These are phyloP conservation scores for Xenosphaeropsis pyriputrescens DNA, from an alignment of 2,329 filamentous ascomycete genomes.

Conservation along the genomic window DNA sequence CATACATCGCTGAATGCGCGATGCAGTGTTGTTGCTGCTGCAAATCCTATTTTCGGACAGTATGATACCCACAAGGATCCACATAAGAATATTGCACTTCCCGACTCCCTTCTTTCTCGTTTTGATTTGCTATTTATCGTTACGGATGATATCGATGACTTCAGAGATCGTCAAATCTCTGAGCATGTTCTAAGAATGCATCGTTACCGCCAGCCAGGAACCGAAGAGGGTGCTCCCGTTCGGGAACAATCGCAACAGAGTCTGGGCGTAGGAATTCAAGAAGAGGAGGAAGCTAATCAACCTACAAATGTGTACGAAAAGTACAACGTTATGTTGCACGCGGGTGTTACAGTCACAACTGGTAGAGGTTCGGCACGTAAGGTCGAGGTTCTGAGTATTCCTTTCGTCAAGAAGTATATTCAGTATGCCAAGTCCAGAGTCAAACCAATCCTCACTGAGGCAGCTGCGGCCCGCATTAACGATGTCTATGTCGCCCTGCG, in stretches of 20 bases:
- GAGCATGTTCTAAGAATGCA: conserved; percentile 98
- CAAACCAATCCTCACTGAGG: conserved; percentile 80
- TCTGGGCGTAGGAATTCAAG: conserved; percentile 75
- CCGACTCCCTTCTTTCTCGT: conserved; percentile 91
- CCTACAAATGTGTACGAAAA: conserved; percentile 91
- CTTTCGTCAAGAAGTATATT: conserved; percentile 99
- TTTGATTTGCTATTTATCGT: conserved; percentile 97
- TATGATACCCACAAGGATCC: conserved; percentile 98
- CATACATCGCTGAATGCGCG: conserved; percentile 94
- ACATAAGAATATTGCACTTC: conserved; percentile 94
- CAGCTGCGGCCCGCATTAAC: conserved; percentile 82
- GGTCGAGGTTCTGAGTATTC: conserved; percentile 82
- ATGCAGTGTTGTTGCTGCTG: conserved; percentile 90
- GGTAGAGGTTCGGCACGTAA: conserved; percentile 62
- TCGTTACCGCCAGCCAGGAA: conserved; percentile 80
- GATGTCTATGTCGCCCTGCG: conserved; percentile 82
- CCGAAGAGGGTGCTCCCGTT: conserved; percentile 87
- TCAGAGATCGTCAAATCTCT: conserved; percentile 77
- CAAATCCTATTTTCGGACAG: conserved; percentile 95
- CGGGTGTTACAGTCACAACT: conserved; percentile 66
- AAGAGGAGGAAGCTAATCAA: conserved; percentile 54
- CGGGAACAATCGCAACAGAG: conserved; percentile 76
- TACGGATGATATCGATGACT: conserved; percentile 95
- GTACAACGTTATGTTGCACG: conserved; percentile 89
- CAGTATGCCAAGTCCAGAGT: conserved; percentile 91